These are phyloP conservation scores for Lactifluus hygrophoroides DNA, from an alignment of 768 basidiomycete genomes.

Conservation along the genomic window DNA sequence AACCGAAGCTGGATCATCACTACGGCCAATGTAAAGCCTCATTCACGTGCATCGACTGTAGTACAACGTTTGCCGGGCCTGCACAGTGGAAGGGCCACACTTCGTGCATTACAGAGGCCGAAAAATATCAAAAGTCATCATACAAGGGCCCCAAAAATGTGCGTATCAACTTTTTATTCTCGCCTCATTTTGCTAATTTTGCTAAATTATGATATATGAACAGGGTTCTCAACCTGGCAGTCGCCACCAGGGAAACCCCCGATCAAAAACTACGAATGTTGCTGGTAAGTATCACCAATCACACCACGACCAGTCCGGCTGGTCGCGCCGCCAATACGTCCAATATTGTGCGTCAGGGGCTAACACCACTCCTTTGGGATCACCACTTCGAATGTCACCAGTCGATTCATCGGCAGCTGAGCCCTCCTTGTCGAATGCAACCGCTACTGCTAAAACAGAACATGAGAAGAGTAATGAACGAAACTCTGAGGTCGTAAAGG, in stretches of 20 bases:
- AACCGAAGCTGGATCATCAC: constrained; percentile 88
- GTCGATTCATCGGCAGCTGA: constrained; percentile 25
- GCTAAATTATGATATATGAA: neutral
- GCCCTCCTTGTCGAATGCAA: neutral
- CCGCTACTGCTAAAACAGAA: constrained; percentile 1
- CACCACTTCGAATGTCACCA: constrained; percentile 45
- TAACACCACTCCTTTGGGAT: constrained; percentile 65
- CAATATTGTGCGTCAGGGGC: constrained; percentile 43
- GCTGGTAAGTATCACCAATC: constrained; percentile 21
- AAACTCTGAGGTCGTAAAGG: neutral
- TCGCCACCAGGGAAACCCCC: neutral
- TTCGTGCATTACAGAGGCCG: constrained; percentile 80
- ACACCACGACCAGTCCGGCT: constrained; percentile 6
- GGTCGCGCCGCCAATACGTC: constrained; percentile 6
- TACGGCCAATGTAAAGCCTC: constrained; percentile 48
- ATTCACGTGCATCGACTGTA: constrained; percentile 85
- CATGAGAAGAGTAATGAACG: neutral
- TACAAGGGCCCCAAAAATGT: constrained; percentile 73
- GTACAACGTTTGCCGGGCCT: constrained; percentile 69
- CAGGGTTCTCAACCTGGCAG: neutral
- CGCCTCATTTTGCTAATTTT: constrained; percentile 22
- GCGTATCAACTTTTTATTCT: constrained; percentile 11
- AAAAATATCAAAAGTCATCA: constrained; percentile 84
- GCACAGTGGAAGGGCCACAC: constrained; percentile 77
- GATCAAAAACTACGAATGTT: constrained; percentile 7